Conservation (phyloP, 2,329 filamentous ascomycete species). For the Purpureocillium takamizusanense region DNA sequence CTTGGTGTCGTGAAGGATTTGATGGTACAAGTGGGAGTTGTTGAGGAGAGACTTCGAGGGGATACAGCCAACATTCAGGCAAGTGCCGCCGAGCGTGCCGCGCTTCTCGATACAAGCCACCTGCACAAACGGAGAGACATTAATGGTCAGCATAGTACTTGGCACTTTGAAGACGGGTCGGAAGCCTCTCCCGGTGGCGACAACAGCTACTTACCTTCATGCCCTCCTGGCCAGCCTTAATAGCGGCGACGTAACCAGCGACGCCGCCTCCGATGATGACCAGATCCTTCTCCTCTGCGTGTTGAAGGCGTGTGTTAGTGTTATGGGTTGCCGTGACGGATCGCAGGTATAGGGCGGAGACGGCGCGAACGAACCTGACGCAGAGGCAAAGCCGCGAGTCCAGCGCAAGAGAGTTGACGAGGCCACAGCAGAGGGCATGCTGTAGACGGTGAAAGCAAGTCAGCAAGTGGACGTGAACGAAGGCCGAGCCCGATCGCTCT, state of each 20-base stretch:
- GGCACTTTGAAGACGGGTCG: too few relatives aligned
- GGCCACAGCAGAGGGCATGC: slow-evolving; percentile 39
- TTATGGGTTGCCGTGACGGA: too few relatives aligned
- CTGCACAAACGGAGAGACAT: too few relatives aligned
- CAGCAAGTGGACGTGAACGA: not conserved
- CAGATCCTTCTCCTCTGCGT: slow-evolving; percentile 82
- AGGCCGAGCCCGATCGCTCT: too few relatives aligned
- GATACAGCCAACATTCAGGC: slow-evolving; percentile 98
- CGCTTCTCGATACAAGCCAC: slow-evolving; percentile 98
- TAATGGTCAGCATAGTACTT: too few relatives aligned
- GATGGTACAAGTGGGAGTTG: slow-evolving; percentile 98
- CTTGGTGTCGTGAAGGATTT: slow-evolving; percentile 94
- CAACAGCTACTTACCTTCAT: slow-evolving; percentile 59
- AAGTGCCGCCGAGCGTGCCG: slow-evolving; percentile 88
- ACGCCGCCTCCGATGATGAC: slow-evolving; percentile 98
- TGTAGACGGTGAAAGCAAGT: slow-evolving; percentile 15
- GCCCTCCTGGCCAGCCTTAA: slow-evolving; percentile 96
- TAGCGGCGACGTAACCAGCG: slow-evolving; percentile 95
- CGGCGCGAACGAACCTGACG: slow-evolving; percentile 37
- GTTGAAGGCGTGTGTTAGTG: not conserved
- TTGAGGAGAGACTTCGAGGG: slow-evolving; percentile 98
- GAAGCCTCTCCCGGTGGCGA: too few relatives aligned
- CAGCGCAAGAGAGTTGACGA: slow-evolving; percentile 39
- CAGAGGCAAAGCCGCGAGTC: slow-evolving; percentile 50
- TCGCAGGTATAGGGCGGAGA: not conserved